Evolutionary conservation across 2,329 filamentous ascomycete genomes (phyloP), one percentile per base, ranked within the genome.

Genomic region (Hypomyces perniciosus): DNA sequence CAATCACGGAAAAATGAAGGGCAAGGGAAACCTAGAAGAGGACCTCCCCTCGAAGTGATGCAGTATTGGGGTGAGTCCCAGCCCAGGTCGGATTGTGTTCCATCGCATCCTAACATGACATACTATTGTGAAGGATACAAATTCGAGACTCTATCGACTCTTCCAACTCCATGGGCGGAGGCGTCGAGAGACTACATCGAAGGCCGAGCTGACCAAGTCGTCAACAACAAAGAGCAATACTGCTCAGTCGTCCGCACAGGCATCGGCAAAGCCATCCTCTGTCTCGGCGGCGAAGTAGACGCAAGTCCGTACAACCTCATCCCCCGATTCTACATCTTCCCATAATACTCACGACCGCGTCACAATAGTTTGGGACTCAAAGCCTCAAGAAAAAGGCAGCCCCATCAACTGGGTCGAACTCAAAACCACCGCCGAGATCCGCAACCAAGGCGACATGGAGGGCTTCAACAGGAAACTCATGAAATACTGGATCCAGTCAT

Each of bases 401-500:
- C 82, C 86, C 0, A 86, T 90, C 57, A 89, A 92, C 61, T 99
- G 91, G 87, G 85, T 97, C 31, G 93, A 99, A 68, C 79, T 99
- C 52, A 99, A 99, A 67, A 99, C 93, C 1, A 82, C 83, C n/a
- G 84, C 81, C 38, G 83, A 86, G 57, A 84, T 92, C 45, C 75
- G 76, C 46, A 79, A 79, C 54, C 77, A 84, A 2, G 78, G 81
- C 43, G 88, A 93, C 61, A 76, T 83, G 62, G 69, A 85, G 20
- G 86, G 83, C 56, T 96, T 92, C 65, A 88, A 96, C 68, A 81
- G 88, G 44, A 97, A 97, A 66, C 78, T 97, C 49, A 80, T 95
- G 69, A 95, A 95, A 63, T 96, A 92, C 71, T 99, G 93, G 93
- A 89, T 92, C 10, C 93, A 97, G 68, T 95, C 88, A 0, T 99